Evolutionary conservation across 805 yeast genomes (phyloP), one percentile per base, ranked within the genome.

Genomic region (Candida andamanensis): DNA sequence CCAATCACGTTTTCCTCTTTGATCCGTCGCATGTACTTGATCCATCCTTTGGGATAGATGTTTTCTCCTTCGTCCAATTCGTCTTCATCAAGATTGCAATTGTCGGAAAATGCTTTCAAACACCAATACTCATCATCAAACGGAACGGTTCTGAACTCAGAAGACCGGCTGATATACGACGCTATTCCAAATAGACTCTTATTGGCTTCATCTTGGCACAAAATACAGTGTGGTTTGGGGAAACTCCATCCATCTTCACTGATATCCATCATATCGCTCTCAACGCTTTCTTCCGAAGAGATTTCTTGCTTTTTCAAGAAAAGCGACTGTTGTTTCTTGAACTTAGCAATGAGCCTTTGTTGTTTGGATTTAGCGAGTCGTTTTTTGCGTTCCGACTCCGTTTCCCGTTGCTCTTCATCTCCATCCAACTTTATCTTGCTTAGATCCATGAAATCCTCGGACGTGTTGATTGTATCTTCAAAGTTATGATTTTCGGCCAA

Each of bases 131-230:
- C 53, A 33, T 76, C 72, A 4, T 72, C 69, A 40, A 74, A 72
- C 0, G 95, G 94, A 9, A 83, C 67, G 7, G 67, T 61, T 29
- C 95, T 57, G 40, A 76, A 73, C 31, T 74, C 78, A 4, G 83
- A 71, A 1, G 81, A 64, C 25, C 71, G 71, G 1, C 77, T 59
- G 16, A 81, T 60, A 46, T 74, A 73, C 6, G 83, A 72, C 30
- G 84, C 74, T n/a, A 81, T 68, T 0, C 95, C 95, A 55, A 80
- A 84, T 0, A 84, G 73, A 4, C 81, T 84, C 15, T 72, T 72
- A 14, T 73, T 72, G 1, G 78, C 70, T 0, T 85, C 79, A 75
- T 82, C 83, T 44, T 85, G 87, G 52, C 95, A 86, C 11, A 86
- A 59, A 23, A 86, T 78, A 52, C 95, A 86, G 41, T 77, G 82